Conservation (phyloP, 2,329 filamentous ascomycete species). For the Aspergillus hortae region DNA sequence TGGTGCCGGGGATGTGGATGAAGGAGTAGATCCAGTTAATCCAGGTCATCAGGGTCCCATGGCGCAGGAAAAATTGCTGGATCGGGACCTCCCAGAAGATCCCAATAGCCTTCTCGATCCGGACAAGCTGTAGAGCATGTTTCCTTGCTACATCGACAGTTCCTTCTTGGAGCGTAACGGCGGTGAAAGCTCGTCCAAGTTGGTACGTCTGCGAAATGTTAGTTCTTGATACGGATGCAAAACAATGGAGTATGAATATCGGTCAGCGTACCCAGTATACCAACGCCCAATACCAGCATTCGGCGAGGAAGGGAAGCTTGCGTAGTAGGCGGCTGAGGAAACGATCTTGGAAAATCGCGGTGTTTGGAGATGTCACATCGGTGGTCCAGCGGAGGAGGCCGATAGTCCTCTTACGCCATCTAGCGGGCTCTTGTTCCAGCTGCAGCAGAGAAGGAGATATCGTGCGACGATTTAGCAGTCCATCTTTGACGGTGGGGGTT, state of each 20-base stretch:
- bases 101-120: conserved; percentile 60
- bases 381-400: conserved; percentile 44
- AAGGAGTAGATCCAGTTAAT: conserved; percentile 73
- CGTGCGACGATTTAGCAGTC: conserved; percentile 28
- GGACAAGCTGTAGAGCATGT: conserved; percentile 66
- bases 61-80: conserved; percentile 55
- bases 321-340: conserved; percentile 61
- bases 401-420: conserved; percentile 51
- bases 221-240: neutral
- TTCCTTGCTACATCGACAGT: conserved; percentile 66
- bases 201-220: conserved; percentile 62
- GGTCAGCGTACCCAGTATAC: conserved; percentile 65
- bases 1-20: conserved; percentile 74
- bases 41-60: conserved; percentile 59
- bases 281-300: conserved; percentile 74
- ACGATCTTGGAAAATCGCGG: conserved; percentile 56
- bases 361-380: conserved; percentile 59
- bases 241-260: conserved; percentile 1
- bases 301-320: conserved; percentile 68
- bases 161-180: conserved; percentile 63
- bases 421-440: conserved; percentile 33
- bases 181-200: conserved; percentile 67
- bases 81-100: conserved; percentile 64
- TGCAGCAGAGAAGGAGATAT: conserved; percentile 41
- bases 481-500: conserved; percentile 34